A percentile compares a stretch with the other conserved stretches of the same genome.
phyloP scores from a whole-genome alignment of 805 yeast genomes.

The Metschnikowia proteae region DNA sequence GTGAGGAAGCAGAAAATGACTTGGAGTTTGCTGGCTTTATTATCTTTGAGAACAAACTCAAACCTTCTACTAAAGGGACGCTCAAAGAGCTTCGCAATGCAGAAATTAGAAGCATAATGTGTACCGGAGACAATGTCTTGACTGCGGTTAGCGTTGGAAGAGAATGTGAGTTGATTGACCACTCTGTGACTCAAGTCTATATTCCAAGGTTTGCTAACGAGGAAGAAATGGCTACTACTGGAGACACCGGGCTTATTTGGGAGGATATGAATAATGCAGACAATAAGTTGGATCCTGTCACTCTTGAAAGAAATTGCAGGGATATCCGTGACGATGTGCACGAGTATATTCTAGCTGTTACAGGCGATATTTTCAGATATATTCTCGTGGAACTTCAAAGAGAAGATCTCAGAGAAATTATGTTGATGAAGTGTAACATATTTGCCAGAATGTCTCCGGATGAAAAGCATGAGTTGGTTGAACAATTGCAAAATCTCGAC shows the following conservation, averaged over 20 bases:
- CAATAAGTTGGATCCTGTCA: slow-evolving; percentile 56
- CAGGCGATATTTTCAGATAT: slow-evolving; percentile 88
- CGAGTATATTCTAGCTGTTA: slow-evolving; percentile 69
- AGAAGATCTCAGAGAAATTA: slow-evolving; percentile 40
- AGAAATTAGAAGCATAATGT: slow-evolving; percentile 81
- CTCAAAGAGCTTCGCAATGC: slow-evolving; percentile 62
- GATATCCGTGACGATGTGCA: slow-evolving; percentile 26
- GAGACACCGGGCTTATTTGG: slow-evolving; percentile 52
- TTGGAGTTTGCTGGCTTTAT: slow-evolving; percentile 83
- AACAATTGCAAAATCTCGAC: slow-evolving; percentile 75
- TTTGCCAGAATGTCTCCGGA: slow-evolving; percentile 99
- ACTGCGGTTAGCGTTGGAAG: slow-evolving; percentile 93
- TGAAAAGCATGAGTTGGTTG: slow-evolving; percentile 94
- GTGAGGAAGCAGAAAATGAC: slow-evolving; percentile 67
- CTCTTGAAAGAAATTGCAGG: slow-evolving; percentile 46
- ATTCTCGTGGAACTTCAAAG: slow-evolving; percentile 56
- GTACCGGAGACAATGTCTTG: slow-evolving; percentile 94
- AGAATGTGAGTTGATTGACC: slow-evolving; percentile 68
- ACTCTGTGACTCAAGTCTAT: slow-evolving; percentile 29
- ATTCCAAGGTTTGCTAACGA: slow-evolving; percentile 57
- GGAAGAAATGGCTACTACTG: slow-evolving; percentile 14
- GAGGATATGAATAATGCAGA: slow-evolving; percentile 61
- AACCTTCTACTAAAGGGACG: slow-evolving; percentile 60
- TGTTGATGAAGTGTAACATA: slow-evolving; percentile 69
- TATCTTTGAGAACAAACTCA: slow-evolving; percentile 87